These are phyloP conservation scores for Dimargaris cristalligena DNA, from an alignment of 192 early-diverging fungal species.

Conservation along the genomic window DNA sequence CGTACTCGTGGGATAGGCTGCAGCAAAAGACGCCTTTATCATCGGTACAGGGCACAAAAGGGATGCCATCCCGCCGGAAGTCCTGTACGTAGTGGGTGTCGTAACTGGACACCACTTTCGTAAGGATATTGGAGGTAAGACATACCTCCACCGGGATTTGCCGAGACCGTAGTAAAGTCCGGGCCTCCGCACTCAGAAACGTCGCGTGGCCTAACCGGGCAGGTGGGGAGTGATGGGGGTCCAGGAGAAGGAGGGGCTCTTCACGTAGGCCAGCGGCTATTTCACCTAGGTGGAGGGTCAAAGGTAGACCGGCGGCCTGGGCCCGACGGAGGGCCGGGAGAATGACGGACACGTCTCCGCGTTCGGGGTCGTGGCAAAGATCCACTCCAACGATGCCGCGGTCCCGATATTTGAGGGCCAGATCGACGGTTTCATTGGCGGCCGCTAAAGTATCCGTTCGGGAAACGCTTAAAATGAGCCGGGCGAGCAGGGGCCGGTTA, in stretches of 20 bases:
- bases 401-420: slow-evolving; percentile 25
- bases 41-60: slow-evolving; percentile 30
- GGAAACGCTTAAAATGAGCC: slow-evolving; percentile 37
- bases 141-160: slow-evolving; percentile 40
- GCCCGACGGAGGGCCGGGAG: slow-evolving; percentile 32
- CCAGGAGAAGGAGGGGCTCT: too few relatives aligned
- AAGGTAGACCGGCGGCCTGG: slow-evolving; percentile 23
- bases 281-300: slow-evolving; percentile 40
- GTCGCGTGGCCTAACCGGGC: slow-evolving; percentile 42
- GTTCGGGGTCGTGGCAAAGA: slow-evolving; percentile 35
- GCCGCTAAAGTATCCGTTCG: slow-evolving; percentile 26
- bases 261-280: slow-evolving; percentile 23
- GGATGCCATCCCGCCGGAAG: slow-evolving; percentile 21
- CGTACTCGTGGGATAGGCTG: slow-evolving; percentile 13
- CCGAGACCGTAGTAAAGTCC: slow-evolving; percentile 15
- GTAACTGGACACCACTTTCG: slow-evolving; percentile 31
- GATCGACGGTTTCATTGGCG: slow-evolving; percentile 29
- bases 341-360: slow-evolving; percentile 22
- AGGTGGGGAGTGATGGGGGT: slow-evolving; percentile 23
- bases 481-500: slow-evolving; percentile 17
- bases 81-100: slow-evolving; percentile 36
- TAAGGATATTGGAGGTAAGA: slow-evolving; percentile 43
- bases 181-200: slow-evolving; percentile 18
- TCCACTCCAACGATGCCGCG: slow-evolving; percentile 37
- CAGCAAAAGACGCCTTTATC: slow-evolving; percentile 16